Evolutionary conservation across 2,329 filamentous ascomycete species (phyloP), one percentile per base, ranked within the genome.

Genomic region (Aspergillus proliferans): DNA sequence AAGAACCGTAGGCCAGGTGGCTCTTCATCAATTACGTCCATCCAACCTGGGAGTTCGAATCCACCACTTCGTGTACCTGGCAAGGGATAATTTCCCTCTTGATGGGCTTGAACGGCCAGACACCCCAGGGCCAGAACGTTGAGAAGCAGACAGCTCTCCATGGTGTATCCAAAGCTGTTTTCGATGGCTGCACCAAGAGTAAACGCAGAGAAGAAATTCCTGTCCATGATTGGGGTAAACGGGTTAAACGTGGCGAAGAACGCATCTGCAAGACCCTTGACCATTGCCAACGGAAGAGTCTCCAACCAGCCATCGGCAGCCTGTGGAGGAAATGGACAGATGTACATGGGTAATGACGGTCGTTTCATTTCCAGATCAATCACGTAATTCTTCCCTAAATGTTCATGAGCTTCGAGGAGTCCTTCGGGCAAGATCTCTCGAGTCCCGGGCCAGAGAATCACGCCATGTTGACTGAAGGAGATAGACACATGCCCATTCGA

Each of bases 171-270:
- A 51, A 79, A 80, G 1, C 71, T 71, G 34, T 69, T 76, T 52
- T 77, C 73, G 43, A 78, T 69, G 2, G 74, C 77, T 3, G 69
- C 59, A 9, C 72, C 71, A 4, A 80, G 68, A 0, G 75, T 79
- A 52, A 70, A 75, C 1, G 75, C 69, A 55, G 75, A 76, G 58
- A 77, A 80, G 47, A 76, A 72, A 15, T 71, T 71, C 49, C 76
- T 75, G 53, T 80, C 77, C 46, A 80, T 70, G 19, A 78, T 71
- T 0, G 77, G 77, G 14, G 73, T 78, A 24, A 70, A 76, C 0
- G 75, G 75, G 54, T 79, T 76, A 54, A 79, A 79, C 0, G 77
- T 76, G n/a, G 72, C 67, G 57, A 80, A 80, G 51, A 77, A 80
- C 0, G 74, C 74, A 61, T 78, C 74, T 7, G 74, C 71, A n/a